Base-by-base conservation (phyloP, 441 rosid genomes). In the Capsella rubella region DNA sequence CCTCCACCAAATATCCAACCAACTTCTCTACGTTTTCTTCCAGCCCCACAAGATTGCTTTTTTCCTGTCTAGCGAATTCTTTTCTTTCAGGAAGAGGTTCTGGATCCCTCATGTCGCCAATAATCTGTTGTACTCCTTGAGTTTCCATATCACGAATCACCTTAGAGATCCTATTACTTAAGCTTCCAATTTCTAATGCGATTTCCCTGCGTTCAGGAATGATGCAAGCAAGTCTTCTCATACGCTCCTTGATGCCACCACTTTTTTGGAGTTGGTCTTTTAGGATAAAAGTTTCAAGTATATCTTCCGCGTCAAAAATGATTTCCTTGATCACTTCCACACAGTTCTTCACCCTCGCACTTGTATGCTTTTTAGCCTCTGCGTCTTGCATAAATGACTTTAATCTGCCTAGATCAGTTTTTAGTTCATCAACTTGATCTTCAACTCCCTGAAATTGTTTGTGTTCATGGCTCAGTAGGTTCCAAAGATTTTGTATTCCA, bases 321-420 rank as follows among this genome's bases (percentile, higher is more conserved):
- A 71, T 75, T 49, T 81, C 78, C 15, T 78, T 37, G 21, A 75
- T 60, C 0, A 39, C 65, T 13, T 40, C 13, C 0, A 40, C 3
- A 40, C 3, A 1, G 67, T 54, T 50, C 28, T 35, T 50, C 58
- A 75, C 69, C 31, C 46, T 3, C 2, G 51, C 67, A 45, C 7
- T 52, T 31, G 55, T 65, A 54, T 78, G 79, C 43, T 66, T 61
- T 18, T 58, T 79, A 2, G 71, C 37, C 1, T 77, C 76, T 12
- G 82, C 82, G 64, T 80, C 83, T 62, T 71, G 59, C 6, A 74
- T 9, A 32, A 78, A 74, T 3, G 76, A 63, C 5, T 10, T 70
- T 67, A 82, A 58, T 18, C 58, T 25, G 8, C 39, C 31, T 16
- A 74, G 40, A 59, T 81, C 72, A 21, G 35, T 21, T 43, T 64